Conservation (phyloP, 768 basidiomycete genomes). For the Cyclocybe aegerita region DNA sequence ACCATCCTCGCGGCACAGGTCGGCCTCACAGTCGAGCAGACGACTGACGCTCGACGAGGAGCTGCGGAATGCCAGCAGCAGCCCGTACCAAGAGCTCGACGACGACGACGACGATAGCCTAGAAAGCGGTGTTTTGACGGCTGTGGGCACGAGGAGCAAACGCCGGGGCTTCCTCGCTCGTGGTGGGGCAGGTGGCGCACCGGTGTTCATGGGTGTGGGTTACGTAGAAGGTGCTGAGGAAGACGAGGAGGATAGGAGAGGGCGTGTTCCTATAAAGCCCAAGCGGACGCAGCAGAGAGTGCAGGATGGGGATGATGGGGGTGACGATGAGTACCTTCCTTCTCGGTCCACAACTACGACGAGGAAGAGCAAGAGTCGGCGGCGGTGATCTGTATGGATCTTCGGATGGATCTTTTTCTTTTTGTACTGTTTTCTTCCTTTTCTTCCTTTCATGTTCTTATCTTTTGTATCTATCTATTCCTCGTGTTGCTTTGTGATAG, state of each 20-base stretch:
- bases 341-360: neutral
- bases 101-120: slow-evolving; percentile 37
- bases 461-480: slow-evolving; percentile 1
- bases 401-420: neutral
- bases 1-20: slow-evolving; percentile 1
- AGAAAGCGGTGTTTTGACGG: slow-evolving; percentile 52
- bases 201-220: slow-evolving; percentile 71
- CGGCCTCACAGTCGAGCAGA: slow-evolving; percentile 23
- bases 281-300: neutral
- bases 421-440: slow-evolving; percentile 2
- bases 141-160: slow-evolving; percentile 54
- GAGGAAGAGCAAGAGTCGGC: slow-evolving; percentile 5
- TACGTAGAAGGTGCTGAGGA: slow-evolving; percentile 58
- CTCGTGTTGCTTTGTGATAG: slow-evolving; percentile 6
- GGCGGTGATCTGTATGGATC: slow-evolving; percentile 7
- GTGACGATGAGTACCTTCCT: slow-evolving; percentile 23
- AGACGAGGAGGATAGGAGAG: slow-evolving; percentile 22
- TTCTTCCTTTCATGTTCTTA: neutral
- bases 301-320: neutral
- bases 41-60: slow-evolving; percentile 70
- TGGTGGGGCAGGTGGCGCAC: slow-evolving; percentile 70
- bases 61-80: slow-evolving; percentile 42
- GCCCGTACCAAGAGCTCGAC: slow-evolving; percentile 17
- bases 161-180: slow-evolving; percentile 65
- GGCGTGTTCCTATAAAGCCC: slow-evolving; percentile 10